Percentiles rank a stretch among this genome's conserved stretches.
phyloP scores from a whole-genome alignment of 805 yeast species.

The Starmerella ratchasimensis region DNA sequence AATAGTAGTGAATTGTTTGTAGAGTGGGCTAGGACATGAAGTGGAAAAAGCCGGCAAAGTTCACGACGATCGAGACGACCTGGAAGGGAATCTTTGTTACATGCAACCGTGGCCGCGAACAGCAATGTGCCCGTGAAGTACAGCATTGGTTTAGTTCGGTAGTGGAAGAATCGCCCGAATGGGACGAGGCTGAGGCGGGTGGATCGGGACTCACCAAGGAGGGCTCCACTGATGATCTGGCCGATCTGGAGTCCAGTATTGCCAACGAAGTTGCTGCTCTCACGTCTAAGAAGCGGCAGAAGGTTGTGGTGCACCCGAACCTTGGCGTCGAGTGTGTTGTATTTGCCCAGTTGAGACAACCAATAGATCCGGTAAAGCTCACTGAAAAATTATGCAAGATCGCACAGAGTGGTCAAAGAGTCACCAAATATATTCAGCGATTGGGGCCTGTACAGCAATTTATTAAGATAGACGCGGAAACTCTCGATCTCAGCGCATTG shows the following conservation, averaged over 20 bases:
- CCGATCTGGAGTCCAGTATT: constrained; percentile 60
- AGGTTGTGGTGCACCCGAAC: constrained; percentile 19
- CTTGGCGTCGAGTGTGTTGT: constrained; percentile 39
- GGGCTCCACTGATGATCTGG: constrained; percentile 11
- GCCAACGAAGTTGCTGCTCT: constrained; percentile 49
- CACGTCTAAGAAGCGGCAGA: constrained; percentile 28
- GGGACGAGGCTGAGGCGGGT: constrained; percentile 5
- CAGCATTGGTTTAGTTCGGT: constrained; percentile 25
- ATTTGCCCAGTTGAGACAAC: constrained; percentile 66
- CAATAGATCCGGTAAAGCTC: constrained; percentile 64
- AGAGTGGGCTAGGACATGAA: too few relatives aligned
- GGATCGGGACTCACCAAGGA: constrained; percentile 7
- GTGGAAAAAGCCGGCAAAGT: constrained; percentile 14
- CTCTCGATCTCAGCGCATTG: constrained; percentile 51
- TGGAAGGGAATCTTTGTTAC: constrained; percentile 83
- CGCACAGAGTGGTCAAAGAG: constrained; percentile 33
- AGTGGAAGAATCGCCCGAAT: constrained; percentile 23
- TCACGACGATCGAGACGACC: constrained; percentile 50
- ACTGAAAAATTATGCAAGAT: constrained; percentile 54
- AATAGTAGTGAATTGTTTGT: too few relatives aligned
- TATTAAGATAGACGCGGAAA: constrained; percentile 42
- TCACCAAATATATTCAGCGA: constrained; percentile 45
- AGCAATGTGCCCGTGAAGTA: constrained; percentile 18
- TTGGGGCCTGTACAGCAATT: constrained; percentile 69
- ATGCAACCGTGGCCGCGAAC: constrained; percentile 68